Evolutionary conservation across 2,329 filamentous ascomycete species (phyloP).

Genomic region (Plenodomus lindquistii): DNA sequence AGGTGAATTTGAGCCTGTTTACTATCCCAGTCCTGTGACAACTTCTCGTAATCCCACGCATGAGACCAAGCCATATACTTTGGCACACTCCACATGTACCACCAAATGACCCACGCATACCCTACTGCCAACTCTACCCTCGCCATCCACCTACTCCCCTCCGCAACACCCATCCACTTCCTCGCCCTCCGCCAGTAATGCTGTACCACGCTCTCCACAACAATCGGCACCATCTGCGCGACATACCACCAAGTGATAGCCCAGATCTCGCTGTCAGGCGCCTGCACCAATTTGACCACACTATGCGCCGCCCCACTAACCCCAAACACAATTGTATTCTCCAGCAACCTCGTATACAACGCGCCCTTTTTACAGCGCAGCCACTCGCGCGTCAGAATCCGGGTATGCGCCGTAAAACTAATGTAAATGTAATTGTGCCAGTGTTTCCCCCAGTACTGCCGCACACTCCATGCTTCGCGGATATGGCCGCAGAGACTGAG

Average conservation of each 20-base stretch:
- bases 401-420: slow-evolving; percentile 16
- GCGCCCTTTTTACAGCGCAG: slow-evolving; percentile 6
- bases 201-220: slow-evolving; percentile 13
- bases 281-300: slow-evolving; percentile 12
- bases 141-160: slow-evolving; percentile 1
- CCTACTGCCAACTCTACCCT: slow-evolving; percentile 12
- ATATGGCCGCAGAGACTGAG: slow-evolving; percentile 13
- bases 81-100: slow-evolving; percentile 24
- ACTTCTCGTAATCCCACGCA: slow-evolving; percentile 15
- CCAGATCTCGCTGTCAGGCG: slow-evolving; percentile 11
- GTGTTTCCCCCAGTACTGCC: slow-evolving; percentile 22
- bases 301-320: slow-evolving; percentile 20
- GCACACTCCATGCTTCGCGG: slow-evolving; percentile 9
- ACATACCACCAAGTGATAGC: slow-evolving; percentile 17
- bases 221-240: slow-evolving; percentile 22
- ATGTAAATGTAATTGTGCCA: slow-evolving; percentile 27
- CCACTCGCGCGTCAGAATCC: slow-evolving; percentile 16
- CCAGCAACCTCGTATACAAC: slow-evolving; percentile 10
- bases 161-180: background rate
- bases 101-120: slow-evolving; percentile 18
- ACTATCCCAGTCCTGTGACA: background rate
- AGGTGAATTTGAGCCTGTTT: background rate
- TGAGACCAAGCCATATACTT: slow-evolving; percentile 12
- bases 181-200: slow-evolving; percentile 5
- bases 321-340: slow-evolving; percentile 23